These are phyloP conservation scores for Conringia planisiliqua DNA, from an alignment of 345 rosid species.

Conservation along the genomic window DNA sequence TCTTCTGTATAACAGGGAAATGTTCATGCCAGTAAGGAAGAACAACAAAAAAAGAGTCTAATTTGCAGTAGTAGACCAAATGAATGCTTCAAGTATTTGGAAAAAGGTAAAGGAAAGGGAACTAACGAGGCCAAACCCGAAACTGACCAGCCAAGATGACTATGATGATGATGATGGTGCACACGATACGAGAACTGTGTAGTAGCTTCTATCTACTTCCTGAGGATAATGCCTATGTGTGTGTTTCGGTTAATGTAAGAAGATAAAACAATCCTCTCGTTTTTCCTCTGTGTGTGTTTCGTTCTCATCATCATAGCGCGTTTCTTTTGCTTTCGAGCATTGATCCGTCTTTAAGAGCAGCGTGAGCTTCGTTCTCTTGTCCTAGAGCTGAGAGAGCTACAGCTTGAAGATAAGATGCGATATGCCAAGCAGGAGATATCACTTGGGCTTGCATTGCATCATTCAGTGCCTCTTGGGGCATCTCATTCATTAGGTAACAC, in stretches of 20 bases:
- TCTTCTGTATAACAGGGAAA: slow-evolving; percentile 15
- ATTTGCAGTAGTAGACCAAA: slow-evolving; percentile 15
- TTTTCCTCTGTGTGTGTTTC: not conserved
- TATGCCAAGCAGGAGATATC: slow-evolving; percentile 76
- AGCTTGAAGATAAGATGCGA: slow-evolving; percentile 87
- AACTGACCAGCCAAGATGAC: slow-evolving; percentile 13
- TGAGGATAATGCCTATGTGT: slow-evolving; percentile 1
- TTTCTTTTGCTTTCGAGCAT: slow-evolving; percentile 57
- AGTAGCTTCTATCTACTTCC: slow-evolving; percentile 18
- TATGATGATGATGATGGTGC: slow-evolving; percentile 14
- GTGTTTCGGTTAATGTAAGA: not conserved
- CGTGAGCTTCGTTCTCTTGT: slow-evolving; percentile 71
- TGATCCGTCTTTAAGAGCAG: slow-evolving; percentile 71
- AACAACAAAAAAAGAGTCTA: not conserved
- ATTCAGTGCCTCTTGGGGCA: slow-evolving; percentile 72
- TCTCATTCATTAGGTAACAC: slow-evolving; percentile 68
- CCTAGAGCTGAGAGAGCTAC: slow-evolving; percentile 60
- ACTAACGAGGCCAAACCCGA: not conserved
- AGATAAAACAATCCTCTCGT: not conserved
- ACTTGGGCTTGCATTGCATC: slow-evolving; percentile 93
- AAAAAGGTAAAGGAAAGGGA: not conserved
- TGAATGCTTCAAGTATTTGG: slow-evolving; percentile 16
- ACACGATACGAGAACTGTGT: not conserved
- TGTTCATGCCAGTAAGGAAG: slow-evolving; percentile 1
- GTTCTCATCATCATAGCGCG: slow-evolving; percentile 14